These are phyloP conservation scores for Neobulgaria alba DNA, from an alignment of 2,329 filamentous ascomycete genomes.

Conservation along the genomic window DNA sequence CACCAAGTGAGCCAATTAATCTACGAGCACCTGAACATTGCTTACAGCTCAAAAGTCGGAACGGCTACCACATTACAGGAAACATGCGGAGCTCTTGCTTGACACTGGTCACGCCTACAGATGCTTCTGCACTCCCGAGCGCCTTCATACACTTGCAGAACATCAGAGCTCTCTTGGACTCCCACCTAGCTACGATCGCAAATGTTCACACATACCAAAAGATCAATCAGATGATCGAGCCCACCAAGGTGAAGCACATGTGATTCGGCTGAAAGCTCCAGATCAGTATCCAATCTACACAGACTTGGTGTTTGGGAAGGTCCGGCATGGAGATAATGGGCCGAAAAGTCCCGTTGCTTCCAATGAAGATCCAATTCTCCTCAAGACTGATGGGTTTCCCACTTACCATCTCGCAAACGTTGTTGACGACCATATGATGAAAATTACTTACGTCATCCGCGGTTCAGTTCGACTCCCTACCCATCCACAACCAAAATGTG, in stretches of 20 bases:
- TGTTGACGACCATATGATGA: slow-evolving; percentile 90
- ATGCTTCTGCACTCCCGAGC: slow-evolving; percentile 78
- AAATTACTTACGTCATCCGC: slow-evolving; percentile 90
- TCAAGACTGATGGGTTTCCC: slow-evolving; percentile 86
- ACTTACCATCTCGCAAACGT: slow-evolving; percentile 98
- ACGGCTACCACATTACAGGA: slow-evolving; percentile 61
- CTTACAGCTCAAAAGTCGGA: slow-evolving; percentile 54
- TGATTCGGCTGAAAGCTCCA: slow-evolving; percentile 66
- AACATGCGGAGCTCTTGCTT: slow-evolving; percentile 63
- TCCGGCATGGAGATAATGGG: slow-evolving; percentile 38
- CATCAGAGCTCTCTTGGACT: slow-evolving; percentile 51
- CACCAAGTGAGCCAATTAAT: slow-evolving; percentile 56
- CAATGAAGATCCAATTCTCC: slow-evolving; percentile 76
- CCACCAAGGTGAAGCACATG: slow-evolving; percentile 58
- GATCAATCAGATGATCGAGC: slow-evolving; percentile 66
- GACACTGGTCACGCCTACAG: slow-evolving; percentile 71
- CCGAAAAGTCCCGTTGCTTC: background rate
- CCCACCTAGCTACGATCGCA: slow-evolving; percentile 58
- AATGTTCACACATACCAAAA: slow-evolving; percentile 58
- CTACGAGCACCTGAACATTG: too few species aligned
- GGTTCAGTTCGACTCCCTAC: slow-evolving; percentile 51
- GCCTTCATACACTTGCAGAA: slow-evolving; percentile 58
- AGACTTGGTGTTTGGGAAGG: slow-evolving; percentile 72
- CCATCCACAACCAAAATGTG: background rate
- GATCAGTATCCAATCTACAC: slow-evolving; percentile 54